Percentiles rank a stretch among this genome's conserved stretches.
phyloP scores from a whole-genome alignment of 2,329 filamentous ascomycete genomes.

The Exophiala aquamarina region DNA sequence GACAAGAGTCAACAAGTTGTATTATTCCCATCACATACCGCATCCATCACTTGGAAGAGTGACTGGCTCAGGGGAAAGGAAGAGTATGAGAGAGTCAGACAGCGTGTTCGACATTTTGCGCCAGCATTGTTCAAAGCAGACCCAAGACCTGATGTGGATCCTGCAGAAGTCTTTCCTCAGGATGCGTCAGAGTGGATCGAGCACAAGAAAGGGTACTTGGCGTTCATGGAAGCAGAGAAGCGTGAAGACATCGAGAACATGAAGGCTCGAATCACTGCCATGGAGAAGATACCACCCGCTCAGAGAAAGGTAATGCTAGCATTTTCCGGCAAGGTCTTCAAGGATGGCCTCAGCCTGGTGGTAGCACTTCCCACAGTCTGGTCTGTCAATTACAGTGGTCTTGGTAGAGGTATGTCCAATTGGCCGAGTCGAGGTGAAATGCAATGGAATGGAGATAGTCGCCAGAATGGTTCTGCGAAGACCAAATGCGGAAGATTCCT shows the following conservation, averaged over 20 bases:
- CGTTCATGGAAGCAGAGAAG: conserved; percentile 10
- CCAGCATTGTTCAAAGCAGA: conserved; percentile 18
- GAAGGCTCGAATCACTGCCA: conserved; percentile 15
- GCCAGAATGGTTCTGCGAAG: conserved; percentile 12
- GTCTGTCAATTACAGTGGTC: conserved; percentile 13
- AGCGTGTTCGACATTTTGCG: conserved; percentile 20
- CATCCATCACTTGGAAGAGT: conserved; percentile 23
- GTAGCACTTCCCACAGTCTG: conserved; percentile 19
- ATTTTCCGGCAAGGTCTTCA: conserved; percentile 24
- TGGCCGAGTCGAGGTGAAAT: conserved; percentile 19
- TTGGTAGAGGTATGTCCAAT: conserved; percentile 1
- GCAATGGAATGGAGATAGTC: conserved; percentile 20
- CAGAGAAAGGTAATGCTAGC: conserved; percentile 18
- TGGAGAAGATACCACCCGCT: conserved; percentile 12
- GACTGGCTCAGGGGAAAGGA: conserved; percentile 17
- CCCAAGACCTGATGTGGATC: conserved; percentile 8
- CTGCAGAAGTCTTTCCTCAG: conserved; percentile 19
- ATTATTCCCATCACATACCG: conserved; percentile 12
- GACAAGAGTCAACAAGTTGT: conserved; percentile 1
- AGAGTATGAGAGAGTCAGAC: conserved; percentile 19
- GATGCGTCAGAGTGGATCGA: conserved; percentile 15
- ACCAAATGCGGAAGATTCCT: conserved; percentile 18
- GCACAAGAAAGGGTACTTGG: conserved; percentile 16
- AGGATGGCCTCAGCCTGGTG: conserved; percentile 17
- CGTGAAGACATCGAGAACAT: conserved; percentile 14